Evolutionary conservation across 2,329 filamentous ascomycete species (phyloP).

Genomic region (Neopestalotiopsis rosae): DNA sequence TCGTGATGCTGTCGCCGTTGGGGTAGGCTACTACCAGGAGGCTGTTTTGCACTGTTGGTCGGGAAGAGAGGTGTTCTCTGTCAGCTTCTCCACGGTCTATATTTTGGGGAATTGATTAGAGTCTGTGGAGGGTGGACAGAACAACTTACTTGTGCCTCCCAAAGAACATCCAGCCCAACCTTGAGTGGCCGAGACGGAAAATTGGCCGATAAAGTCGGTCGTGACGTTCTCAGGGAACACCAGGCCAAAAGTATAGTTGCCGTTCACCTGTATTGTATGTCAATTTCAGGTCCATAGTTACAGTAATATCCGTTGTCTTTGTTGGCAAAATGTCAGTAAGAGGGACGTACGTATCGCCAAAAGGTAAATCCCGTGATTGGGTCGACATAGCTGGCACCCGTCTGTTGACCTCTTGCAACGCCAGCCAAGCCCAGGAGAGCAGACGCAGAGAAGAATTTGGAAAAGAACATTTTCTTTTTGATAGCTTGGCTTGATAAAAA

Average conservation of each 20-base stretch:
- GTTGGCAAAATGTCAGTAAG: not conserved
- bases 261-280: too few relatives aligned
- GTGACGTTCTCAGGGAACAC: conserved; percentile 9
- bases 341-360: not conserved
- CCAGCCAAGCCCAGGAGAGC: conserved; percentile 1
- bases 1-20: conserved; percentile 6
- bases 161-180: conserved; percentile 9
- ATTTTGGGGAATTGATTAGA: too few relatives aligned
- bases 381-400: conserved; percentile 9
- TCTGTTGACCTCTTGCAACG: not conserved
- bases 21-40: conserved; percentile 13
- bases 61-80: not conserved
- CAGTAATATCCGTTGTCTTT: not conserved
- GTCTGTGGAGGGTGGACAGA: too few relatives aligned
- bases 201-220: conserved; percentile 16
- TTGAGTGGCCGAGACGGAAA: not conserved
- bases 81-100: not conserved
- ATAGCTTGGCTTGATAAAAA: not conserved
- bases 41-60: conserved; percentile 6
- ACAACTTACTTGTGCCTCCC: conserved; percentile 11
- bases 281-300: not conserved
- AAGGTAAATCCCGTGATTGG: conserved; percentile 14
- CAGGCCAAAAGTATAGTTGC: conserved; percentile 12
- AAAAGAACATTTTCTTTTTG: not conserved
- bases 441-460: not conserved